Evolutionary conservation across 495 filamentous ascomycete species (phyloP).

Genomic region (Penicillium simplicissimum): DNA sequence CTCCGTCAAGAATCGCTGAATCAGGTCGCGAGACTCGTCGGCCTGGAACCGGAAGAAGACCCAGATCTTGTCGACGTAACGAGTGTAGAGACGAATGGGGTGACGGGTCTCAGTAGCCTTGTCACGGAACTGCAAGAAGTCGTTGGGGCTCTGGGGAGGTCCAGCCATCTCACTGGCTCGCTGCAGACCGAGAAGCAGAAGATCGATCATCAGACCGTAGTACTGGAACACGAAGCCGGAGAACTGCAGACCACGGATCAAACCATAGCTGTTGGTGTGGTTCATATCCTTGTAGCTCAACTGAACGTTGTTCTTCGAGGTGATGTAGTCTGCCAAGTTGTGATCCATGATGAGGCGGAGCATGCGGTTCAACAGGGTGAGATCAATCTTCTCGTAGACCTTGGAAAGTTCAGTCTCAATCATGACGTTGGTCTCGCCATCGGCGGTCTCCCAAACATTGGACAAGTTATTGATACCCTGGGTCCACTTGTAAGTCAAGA

Average conservation of each 20-base stretch:
- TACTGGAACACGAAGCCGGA: constrained; percentile 99
- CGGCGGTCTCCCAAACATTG: constrained; percentile 91
- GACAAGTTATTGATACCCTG: constrained; percentile 99
- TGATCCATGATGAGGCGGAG: constrained; percentile 98
- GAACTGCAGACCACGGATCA: constrained; percentile 97
- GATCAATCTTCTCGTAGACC: constrained; percentile 99
- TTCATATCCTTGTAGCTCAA: constrained; percentile 99
- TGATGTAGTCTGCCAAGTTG: constrained; percentile 98
- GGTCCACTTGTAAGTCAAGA: constrained; percentile 98
- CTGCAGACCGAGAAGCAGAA: constrained; percentile 89
- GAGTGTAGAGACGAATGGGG: constrained; percentile 93
- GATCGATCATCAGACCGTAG: constrained; percentile 94
- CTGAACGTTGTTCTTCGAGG: constrained; percentile 98
- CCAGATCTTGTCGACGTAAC: constrained; percentile 99
- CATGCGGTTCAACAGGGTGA: constrained; percentile 91
- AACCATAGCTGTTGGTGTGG: constrained; percentile 96
- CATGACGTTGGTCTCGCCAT: constrained; percentile 99
- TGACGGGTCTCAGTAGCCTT: constrained; percentile 86
- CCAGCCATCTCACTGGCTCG: constrained; percentile 96
- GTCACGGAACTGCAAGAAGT: constrained; percentile 97
- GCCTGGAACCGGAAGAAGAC: constrained; percentile 92
- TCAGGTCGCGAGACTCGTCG: constrained; percentile 93
- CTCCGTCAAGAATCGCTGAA: constrained; percentile 96
- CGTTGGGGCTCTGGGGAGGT: constrained; percentile 93
- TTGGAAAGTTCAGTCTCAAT: constrained; percentile 98